These are phyloP conservation scores for Suillus lakei DNA, from an alignment of 768 basidiomycete genomes.

Conservation along the genomic window DNA sequence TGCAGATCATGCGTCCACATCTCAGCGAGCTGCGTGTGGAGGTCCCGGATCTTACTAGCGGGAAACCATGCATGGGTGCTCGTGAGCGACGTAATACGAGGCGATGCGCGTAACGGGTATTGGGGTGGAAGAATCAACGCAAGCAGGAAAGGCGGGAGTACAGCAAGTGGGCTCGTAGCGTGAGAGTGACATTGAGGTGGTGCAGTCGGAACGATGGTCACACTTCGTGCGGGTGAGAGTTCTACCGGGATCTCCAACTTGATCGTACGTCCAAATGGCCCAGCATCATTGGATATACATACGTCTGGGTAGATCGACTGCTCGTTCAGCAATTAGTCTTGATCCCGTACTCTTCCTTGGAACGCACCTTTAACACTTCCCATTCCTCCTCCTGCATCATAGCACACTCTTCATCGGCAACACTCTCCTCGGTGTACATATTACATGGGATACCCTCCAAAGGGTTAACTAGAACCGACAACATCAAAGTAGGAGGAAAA, in stretches of 20 bases:
- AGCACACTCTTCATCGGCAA: constrained; percentile 6
- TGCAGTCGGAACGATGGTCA: constrained; percentile 37
- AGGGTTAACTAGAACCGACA: neutral
- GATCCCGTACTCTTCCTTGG: constrained; percentile 8
- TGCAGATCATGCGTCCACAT: constrained; percentile 65
- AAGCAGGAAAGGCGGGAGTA: constrained; percentile 68
- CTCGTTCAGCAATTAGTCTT: neutral
- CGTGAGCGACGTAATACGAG: constrained; percentile 57
- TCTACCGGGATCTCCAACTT: constrained; percentile 73
- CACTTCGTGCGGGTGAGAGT: constrained; percentile 46
- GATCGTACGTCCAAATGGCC: constrained; percentile 40
- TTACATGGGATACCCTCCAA: neutral
- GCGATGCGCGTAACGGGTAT: constrained; percentile 62
- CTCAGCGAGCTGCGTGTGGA: constrained; percentile 48
- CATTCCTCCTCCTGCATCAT: constrained; percentile 56
- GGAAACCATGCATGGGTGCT: constrained; percentile 66
- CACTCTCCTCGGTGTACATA: neutral
- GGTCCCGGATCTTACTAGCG: constrained; percentile 25
- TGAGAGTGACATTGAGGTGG: constrained; percentile 9
- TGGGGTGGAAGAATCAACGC: constrained; percentile 53
- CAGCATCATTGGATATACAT: constrained; percentile 52
- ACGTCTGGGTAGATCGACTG: constrained; percentile 82
- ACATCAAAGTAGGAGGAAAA: neutral
- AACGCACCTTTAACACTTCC: constrained; percentile 62
- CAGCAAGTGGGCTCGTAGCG: constrained; percentile 40